Conservation (phyloP, 495 filamentous ascomycete genomes). For the Xylaria bambusicola region DNA sequence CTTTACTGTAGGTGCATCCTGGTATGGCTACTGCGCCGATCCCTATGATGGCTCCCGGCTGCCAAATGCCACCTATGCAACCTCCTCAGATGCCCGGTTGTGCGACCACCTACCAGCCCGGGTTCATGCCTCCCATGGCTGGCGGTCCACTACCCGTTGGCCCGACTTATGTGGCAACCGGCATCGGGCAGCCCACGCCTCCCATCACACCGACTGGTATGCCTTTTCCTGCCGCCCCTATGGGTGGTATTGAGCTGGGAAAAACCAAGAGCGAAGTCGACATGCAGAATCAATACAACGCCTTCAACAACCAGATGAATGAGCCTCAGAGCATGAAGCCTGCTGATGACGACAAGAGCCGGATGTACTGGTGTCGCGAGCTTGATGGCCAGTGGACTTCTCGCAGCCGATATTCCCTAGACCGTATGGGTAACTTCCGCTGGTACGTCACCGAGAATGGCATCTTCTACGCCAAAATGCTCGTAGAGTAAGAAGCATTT, state of each 20-base stretch:
- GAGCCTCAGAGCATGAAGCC: constrained; percentile 56
- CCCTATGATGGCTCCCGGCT: constrained; percentile 22
- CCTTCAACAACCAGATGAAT: constrained; percentile 41
- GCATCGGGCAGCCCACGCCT: constrained; percentile 2
- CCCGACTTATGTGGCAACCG: neutral
- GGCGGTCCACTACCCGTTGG: neutral
- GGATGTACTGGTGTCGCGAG: constrained; percentile 54
- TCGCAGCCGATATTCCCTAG: constrained; percentile 50
- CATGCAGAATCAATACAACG: constrained; percentile 40
- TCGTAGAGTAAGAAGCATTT: constrained; percentile 27
- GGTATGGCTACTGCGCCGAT: constrained; percentile 21
- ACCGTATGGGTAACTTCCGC: constrained; percentile 47
- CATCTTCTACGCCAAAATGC: constrained; percentile 51
- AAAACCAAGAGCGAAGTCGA: constrained; percentile 40
- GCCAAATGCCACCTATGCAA: constrained; percentile 20
- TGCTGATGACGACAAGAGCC: constrained; percentile 50
- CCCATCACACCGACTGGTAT: constrained; percentile 15
- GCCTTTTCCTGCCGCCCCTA: constrained; percentile 4
- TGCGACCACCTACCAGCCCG: constrained; percentile 20
- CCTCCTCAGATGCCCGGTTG: constrained; percentile 4
- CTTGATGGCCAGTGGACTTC: constrained; percentile 49
- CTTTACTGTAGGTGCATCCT: constrained; percentile 16
- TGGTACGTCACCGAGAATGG: constrained; percentile 52
- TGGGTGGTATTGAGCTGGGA: constrained; percentile 42
- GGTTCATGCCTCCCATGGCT: constrained; percentile 18